phyloP scores from a whole-genome alignment of 768 basidiomycete genomes.

The Suillus decipiens region DNA sequence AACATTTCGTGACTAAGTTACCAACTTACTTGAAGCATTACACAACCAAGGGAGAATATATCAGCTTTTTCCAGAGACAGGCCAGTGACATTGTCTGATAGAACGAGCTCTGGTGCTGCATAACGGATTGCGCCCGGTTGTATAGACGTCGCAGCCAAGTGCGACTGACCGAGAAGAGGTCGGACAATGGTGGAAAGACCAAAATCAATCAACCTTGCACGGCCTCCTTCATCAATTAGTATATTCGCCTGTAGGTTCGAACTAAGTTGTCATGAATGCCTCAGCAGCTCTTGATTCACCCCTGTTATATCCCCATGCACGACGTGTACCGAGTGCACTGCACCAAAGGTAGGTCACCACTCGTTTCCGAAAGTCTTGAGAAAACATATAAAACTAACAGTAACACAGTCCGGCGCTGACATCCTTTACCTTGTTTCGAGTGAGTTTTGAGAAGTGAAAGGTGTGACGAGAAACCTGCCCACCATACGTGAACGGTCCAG shows the following conservation, averaged over 20 bases:
- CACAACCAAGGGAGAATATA: slow-evolving; percentile 5
- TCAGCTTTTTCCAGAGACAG: background rate
- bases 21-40: slow-evolving; percentile 3
- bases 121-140: slow-evolving; percentile 1
- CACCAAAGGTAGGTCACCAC: background rate
- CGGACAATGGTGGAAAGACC: background rate
- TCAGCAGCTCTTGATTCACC: background rate
- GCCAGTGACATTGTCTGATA: background rate
- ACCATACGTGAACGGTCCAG: background rate
- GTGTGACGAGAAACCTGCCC: background rate
- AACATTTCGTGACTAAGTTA: background rate
- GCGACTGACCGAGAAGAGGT: background rate
- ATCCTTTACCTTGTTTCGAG: background rate
- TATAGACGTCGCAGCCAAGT: background rate
- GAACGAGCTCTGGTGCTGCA: slow-evolving; percentile 6
- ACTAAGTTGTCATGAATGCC: background rate
- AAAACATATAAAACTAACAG: background rate
- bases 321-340: background rate
- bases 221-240: background rate
- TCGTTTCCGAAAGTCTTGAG: background rate
- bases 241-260: background rate
- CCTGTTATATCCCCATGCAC: background rate
- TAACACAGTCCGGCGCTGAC: background rate
- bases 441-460: background rate
- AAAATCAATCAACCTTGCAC: background rate